These are phyloP conservation scores for Suhomyces wounanorum DNA, from an alignment of 1,139 yeast genomes.

Conservation along the genomic window DNA sequence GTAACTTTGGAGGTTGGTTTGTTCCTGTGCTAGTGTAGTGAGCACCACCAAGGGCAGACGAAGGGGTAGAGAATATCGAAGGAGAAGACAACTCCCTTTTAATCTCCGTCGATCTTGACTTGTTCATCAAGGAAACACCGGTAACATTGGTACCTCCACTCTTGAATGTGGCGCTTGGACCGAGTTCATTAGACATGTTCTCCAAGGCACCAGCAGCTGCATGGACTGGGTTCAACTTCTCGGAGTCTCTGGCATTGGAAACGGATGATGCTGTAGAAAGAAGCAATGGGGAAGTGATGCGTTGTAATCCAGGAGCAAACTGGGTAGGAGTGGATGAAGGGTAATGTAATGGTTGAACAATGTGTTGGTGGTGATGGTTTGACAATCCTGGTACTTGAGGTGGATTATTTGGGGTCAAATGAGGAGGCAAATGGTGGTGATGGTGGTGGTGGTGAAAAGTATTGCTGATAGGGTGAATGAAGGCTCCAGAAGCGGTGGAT, in stretches of 20 bases:
- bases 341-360: constrained; percentile 61
- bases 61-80: constrained; percentile 34
- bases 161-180: constrained; percentile 48
- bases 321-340: constrained; percentile 72
- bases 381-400: constrained; percentile 13
- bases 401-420: constrained; percentile 14
- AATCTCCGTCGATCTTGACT: constrained; percentile 15
- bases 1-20: constrained; percentile 32
- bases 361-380: constrained; percentile 24
- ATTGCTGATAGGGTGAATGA: constrained; percentile 17
- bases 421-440: constrained; percentile 34
- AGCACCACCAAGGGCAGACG: constrained; percentile 36
- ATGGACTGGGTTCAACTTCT: constrained; percentile 12
- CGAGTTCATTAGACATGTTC: constrained; percentile 50
- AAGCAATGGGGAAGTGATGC: constrained; percentile 65
- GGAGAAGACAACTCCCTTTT: constrained; percentile 15
- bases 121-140: constrained; percentile 37
- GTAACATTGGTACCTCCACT: constrained; percentile 13
- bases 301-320: constrained; percentile 63
- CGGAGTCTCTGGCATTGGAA: constrained; percentile 36
- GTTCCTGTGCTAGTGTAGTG: constrained; percentile 21
- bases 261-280: constrained; percentile 48
- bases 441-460: constrained; percentile 20
- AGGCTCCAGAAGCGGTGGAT: constrained; percentile 10
- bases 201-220: constrained; percentile 65